Evolutionary conservation across 192 early-diverging fungal species (phyloP), one percentile per base, ranked within the genome.

Genomic region (Linnemannia zychae): DNA sequence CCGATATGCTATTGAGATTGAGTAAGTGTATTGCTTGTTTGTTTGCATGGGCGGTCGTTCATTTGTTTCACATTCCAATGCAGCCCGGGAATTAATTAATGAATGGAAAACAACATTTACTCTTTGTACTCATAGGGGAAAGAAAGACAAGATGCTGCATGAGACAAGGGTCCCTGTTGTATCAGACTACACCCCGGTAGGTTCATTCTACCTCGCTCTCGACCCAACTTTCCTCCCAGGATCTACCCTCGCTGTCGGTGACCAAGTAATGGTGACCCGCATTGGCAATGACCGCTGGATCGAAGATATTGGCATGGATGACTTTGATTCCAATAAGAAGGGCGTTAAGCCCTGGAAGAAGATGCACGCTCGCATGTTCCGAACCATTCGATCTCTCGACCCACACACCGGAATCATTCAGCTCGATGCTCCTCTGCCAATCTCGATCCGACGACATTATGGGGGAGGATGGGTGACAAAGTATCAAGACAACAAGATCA

Each of bases 311-410:
- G 90, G 87, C 33, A 90, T 90, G 90, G 82, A 90, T 52, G 72
- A 86, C 47, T 85, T 85, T 47, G 33, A 72, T 36, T 52, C 68
- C 11, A 34, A 65, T 36, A 85, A 85, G 68, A 68, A 76, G 37
- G 73, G 77, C 13, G 86, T 90, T 69, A 87, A 82, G 38, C 81
- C 86, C 24, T 90, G 90, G 90, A 85, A 76, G 46, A 87, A 85
- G 17, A 87, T 84, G 50, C 68, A 50, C 31, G 76, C 82, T 20
- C 80, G 75, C 18, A 84, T 85, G 76, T 86, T 84, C 24, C 86
- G 90, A 0, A 78, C 80, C 34, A 82, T 90, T 31, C 67, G 74
- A 33, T 72, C 71, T 1, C 47, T 90, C 3, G 68, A 90, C 38
- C 44, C 46, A 0, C 38, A 80, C 6, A 86, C 82, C 0, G 80